phyloP scores from a whole-genome alignment of 1,139 yeast genomes.

The Keqinozyma sinolaborantium region DNA sequence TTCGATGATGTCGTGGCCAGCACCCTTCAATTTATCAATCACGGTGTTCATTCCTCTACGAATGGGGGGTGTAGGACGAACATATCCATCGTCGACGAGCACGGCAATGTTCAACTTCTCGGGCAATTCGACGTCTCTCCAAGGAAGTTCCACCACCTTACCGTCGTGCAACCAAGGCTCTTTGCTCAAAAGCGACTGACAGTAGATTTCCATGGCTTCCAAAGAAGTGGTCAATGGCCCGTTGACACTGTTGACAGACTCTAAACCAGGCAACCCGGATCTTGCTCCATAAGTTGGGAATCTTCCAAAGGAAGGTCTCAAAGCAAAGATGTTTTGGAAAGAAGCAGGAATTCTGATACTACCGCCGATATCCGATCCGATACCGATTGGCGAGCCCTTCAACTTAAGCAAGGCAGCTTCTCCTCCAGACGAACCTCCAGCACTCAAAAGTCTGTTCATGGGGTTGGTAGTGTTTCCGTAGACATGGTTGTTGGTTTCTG shows the following conservation, averaged over 20 bases:
- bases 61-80: slow-evolving; percentile 38
- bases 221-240: slow-evolving; percentile 29
- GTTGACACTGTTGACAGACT: slow-evolving; percentile 31
- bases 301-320: slow-evolving; percentile 47
- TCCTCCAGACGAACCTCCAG: slow-evolving; percentile 39
- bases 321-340: slow-evolving; percentile 44
- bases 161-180: slow-evolving; percentile 33
- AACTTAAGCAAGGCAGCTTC: slow-evolving; percentile 33
- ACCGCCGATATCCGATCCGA: slow-evolving; percentile 61
- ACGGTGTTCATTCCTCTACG: slow-evolving; percentile 23
- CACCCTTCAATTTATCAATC: slow-evolving; percentile 22
- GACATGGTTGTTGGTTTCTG: slow-evolving; percentile 32
- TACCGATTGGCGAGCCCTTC: slow-evolving; percentile 44
- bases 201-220: slow-evolving; percentile 24
- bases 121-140: slow-evolving; percentile 22
- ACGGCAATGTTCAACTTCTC: slow-evolving; percentile 29
- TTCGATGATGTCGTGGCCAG: slow-evolving; percentile 60
- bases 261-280: slow-evolving; percentile 56
- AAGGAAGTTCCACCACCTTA: slow-evolving; percentile 26
- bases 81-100: slow-evolving; percentile 25
- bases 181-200: slow-evolving; percentile 20
- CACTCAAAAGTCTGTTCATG: slow-evolving; percentile 23
- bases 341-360: slow-evolving; percentile 46
- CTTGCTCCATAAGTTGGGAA: slow-evolving; percentile 48
- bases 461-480: slow-evolving; percentile 33